Conservation (phyloP, 31 red algal species). For the Porphyra umbilicalis region DNA sequence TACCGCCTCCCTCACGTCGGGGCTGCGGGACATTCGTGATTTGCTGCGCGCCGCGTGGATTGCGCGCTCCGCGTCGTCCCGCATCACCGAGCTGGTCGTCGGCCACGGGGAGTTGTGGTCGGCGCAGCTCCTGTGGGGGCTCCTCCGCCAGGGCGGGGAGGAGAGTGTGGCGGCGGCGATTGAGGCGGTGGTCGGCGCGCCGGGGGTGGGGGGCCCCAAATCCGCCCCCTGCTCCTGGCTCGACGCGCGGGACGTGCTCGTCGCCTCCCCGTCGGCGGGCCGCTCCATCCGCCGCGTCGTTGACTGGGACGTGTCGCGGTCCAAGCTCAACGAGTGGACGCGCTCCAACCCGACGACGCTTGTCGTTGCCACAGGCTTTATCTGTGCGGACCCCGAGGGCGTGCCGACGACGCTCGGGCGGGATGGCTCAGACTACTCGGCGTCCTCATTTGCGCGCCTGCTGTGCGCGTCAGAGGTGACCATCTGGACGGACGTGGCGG, state of each 20-base stretch:
- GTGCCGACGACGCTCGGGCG: constrained; percentile 86
- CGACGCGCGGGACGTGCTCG: constrained; percentile 86
- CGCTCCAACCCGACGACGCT: constrained; percentile 57
- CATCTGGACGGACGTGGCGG: constrained; percentile 99
- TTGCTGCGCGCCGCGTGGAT: constrained; percentile 87
- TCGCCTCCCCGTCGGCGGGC: constrained; percentile 38
- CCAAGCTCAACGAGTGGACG: constrained; percentile 52
- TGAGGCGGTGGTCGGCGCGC: background rate
- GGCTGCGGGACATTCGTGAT: constrained; percentile 67
- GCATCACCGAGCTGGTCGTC: constrained; percentile 72
- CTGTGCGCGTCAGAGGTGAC: constrained; percentile 42
- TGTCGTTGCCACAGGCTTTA: constrained; percentile 87
- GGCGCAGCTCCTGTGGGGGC: constrained; percentile 67
- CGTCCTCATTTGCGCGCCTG: constrained; percentile 70
- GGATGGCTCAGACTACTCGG: constrained; percentile 82
- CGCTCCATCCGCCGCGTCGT: constrained; percentile 43
- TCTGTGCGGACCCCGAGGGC: constrained; percentile 59
- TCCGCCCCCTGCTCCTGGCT: constrained; percentile 42
- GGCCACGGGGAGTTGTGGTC: constrained; percentile 88
- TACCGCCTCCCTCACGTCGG: constrained; percentile 50
- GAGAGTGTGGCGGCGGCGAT: background rate
- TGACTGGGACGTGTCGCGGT: constrained; percentile 20
- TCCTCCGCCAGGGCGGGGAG: constrained; percentile 10
- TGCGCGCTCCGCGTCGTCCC: constrained; percentile 51
- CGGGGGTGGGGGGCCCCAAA: background rate